These are phyloP conservation scores for Candida tammaniensis DNA, from an alignment of 805 yeast species.

Conservation along the genomic window DNA sequence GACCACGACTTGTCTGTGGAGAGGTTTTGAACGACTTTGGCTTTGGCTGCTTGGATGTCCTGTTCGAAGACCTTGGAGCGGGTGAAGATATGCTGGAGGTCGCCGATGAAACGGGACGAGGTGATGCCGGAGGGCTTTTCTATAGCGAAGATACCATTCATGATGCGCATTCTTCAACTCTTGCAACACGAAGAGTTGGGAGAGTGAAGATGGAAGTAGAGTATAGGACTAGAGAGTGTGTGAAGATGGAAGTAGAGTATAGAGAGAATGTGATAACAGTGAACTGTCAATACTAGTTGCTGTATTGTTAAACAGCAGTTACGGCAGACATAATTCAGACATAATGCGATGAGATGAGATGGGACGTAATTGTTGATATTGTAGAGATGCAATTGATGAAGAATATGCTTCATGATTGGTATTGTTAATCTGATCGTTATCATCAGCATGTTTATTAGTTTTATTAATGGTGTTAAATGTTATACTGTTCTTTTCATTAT, in stretches of 20 bases:
- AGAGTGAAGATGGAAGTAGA: not conserved
- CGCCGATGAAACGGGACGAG: slow-evolving; percentile 70
- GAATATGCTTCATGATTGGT: too few species aligned
- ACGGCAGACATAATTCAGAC: too few species aligned
- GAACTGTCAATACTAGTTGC: too few species aligned
- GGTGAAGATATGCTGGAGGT: slow-evolving; percentile 62
- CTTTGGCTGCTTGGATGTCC: slow-evolving; percentile 50
- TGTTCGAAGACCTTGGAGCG: slow-evolving; percentile 54
- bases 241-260: too few species aligned
- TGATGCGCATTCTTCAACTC: slow-evolving; percentile 25
- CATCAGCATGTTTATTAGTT: too few species aligned
- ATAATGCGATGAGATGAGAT: slow-evolving; percentile 4
- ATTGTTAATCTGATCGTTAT: too few species aligned
- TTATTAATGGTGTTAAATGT: too few species aligned
- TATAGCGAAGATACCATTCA: slow-evolving; percentile 94
- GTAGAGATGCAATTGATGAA: too few species aligned
- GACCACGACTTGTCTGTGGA: slow-evolving; percentile 39
- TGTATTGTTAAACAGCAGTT: too few species aligned
- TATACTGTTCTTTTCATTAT: too few species aligned
- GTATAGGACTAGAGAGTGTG: not conserved
- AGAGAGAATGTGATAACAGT: too few species aligned
- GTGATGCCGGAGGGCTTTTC: slow-evolving; percentile 85
- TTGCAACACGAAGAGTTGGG: slow-evolving; percentile 1
- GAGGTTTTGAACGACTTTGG: slow-evolving; percentile 40
- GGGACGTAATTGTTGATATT: too few species aligned